Base-by-base conservation (phyloP, 1,284 basidiomycete genomes). In the Microbotryum lychnidis-dioicae region DNA sequence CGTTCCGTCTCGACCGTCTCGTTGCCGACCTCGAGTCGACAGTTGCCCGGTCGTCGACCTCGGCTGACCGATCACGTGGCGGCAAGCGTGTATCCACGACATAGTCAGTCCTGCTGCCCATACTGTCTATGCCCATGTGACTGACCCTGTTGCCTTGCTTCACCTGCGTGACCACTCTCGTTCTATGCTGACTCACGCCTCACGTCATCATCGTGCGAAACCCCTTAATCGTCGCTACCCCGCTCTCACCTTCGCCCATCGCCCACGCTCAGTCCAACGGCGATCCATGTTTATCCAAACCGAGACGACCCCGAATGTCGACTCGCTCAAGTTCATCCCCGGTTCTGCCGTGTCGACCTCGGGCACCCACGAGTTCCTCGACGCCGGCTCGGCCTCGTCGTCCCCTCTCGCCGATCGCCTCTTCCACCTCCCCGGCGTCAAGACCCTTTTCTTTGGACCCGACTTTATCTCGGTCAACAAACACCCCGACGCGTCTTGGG, bases 391-490 rank as follows among this genome's bases (percentile, higher is more conserved):
- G 2, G 86, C 92, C 0, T 82, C 94, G 50, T 77, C 80, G 20
- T 97, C 94, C 0, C 93, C 94, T 0, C 82, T 98, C 18, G 94
- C 94, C 21, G 85, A 94, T 65, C 85, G 89, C 10, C 82, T 98
- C 42, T 91, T 98, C 82, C 89, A 88, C 62, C 84, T 98, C 60
- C 87, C 94, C 57, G 96, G 94, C 55, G 86, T 98, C 62, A 83
- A 82, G 31, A 82, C 82, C 57, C 84, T 98, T 46, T 97, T 97
- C 75, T 98, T 89, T 74, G 94, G 94, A 1, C 96, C 94, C 3
- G 96, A 98, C 77, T 98, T 98, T 74, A 91, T 98, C 71, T 94
- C 93, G 1, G 89, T 98, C 56, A 89, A 87, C 54, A 98, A 97
- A 77, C 87, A 91, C 73, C 80, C 86, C 46, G 89, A 88, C 70